Percentiles rank a stretch among this genome's conserved stretches.
These are phyloP conservation scores for Manihot esculenta DNA, from an alignment of 441 rosid species.

Conservation along the genomic window DNA sequence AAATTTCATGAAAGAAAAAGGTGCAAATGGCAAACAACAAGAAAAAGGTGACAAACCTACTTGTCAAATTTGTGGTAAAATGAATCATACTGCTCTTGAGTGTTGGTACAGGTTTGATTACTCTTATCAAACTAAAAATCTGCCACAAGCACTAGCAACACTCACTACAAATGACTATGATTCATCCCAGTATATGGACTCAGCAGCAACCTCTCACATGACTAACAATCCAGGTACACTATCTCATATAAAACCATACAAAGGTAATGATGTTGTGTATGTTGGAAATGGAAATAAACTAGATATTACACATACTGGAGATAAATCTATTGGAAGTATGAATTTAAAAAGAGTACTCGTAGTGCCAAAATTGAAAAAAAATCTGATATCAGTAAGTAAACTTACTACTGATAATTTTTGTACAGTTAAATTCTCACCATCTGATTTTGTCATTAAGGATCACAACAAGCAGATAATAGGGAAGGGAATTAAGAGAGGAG, in stretches of 20 bases:
- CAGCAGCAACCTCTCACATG: not conserved
- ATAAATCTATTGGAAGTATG: not conserved
- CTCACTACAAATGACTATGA: too few species aligned
- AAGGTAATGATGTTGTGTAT: not conserved
- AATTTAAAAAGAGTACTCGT: not conserved
- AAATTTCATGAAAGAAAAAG: too few species aligned
- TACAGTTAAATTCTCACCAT: not conserved
- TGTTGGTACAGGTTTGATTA: constrained; percentile 10
- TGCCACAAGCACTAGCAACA: not conserved
- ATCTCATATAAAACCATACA: not conserved
- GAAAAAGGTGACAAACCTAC: too few species aligned
- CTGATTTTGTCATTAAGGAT: constrained; percentile 11
- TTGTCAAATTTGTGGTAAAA: too few species aligned
- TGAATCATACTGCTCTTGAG: constrained; percentile 2
- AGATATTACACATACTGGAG: not conserved
- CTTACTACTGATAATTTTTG: not conserved
- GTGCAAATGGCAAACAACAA: too few species aligned
- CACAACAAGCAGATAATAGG: not conserved
- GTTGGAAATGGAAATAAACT: not conserved
- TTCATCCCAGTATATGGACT: not conserved
- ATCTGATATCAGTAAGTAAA: not conserved
- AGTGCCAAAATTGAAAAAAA: not conserved
- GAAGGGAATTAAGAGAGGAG: not conserved
- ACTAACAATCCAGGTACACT: not conserved
- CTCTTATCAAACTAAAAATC: not conserved